A percentile compares a stretch with the other conserved stretches of the same genome.
Conservation (phyloP, 345 rosid genomes). For the Eucalyptus sp. region DNA sequence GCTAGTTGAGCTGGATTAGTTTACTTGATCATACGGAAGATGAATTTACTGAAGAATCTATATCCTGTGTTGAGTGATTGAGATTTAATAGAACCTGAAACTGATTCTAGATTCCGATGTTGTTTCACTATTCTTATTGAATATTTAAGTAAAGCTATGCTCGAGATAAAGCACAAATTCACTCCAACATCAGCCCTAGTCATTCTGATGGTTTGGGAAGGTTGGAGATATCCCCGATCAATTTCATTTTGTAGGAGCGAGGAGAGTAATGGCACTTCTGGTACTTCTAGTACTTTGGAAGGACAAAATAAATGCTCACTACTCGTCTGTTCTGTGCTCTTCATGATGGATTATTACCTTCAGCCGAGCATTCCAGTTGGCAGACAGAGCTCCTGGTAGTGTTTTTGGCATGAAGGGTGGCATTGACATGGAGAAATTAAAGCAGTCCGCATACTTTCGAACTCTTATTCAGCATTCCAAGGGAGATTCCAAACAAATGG, state of each 20-base stretch:
- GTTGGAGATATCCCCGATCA: not conserved
- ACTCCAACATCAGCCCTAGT: not conserved
- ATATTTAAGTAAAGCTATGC: not conserved
- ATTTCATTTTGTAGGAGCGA: not conserved
- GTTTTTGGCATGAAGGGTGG: slow-evolving; percentile 36
- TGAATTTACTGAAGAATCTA: not conserved
- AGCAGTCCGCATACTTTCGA: slow-evolving; percentile 51
- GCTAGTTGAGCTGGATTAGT: not conserved
- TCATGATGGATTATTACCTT: not conserved
- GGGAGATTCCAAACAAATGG: slow-evolving; percentile 23
- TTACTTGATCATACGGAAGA: not conserved
- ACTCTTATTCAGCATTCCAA: slow-evolving; percentile 37
- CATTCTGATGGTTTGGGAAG: not conserved
- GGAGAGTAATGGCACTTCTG: not conserved
- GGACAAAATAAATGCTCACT: not conserved
- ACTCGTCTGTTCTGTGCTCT: not conserved
- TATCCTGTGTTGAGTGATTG: not conserved
- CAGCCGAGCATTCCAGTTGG: slow-evolving; percentile 75
- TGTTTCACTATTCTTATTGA: not conserved
- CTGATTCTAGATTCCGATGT: not conserved
- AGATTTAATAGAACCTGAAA: not conserved
- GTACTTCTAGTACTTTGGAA: not conserved
- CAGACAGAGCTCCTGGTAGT: slow-evolving; percentile 44
- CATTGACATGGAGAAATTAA: slow-evolving; percentile 51
- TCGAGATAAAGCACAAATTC: not conserved